These are phyloP conservation scores for Phytophthora fragariaefolia DNA, from an alignment of 352 stramenopile species.

Conservation along the genomic window DNA sequence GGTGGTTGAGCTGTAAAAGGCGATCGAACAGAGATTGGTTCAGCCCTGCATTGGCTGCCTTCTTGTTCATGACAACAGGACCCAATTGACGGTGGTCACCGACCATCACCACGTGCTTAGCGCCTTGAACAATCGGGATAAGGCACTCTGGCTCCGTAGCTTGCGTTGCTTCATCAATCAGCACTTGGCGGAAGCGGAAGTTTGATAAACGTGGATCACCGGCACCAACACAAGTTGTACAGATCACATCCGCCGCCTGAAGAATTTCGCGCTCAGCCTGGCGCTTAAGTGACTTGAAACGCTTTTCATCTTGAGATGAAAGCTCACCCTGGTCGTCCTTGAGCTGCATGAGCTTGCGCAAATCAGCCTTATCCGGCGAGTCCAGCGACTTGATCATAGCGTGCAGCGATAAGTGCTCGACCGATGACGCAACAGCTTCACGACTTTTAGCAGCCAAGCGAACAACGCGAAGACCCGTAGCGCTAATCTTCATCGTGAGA, in stretches of 20 bases:
- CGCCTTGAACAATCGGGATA: conserved; percentile 98
- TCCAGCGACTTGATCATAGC: conserved; percentile 95
- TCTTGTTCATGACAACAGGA: conserved; percentile 99
- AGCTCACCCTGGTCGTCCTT: conserved; percentile 96
- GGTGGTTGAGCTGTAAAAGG: conserved; percentile 95
- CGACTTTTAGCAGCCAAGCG: conserved; percentile 98
- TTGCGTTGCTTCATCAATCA: conserved; percentile 99
- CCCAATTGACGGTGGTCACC: conserved; percentile 98
- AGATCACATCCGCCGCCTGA: conserved; percentile 99
- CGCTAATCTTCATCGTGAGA: conserved; percentile 97
- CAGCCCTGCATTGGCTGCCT: conserved; percentile 96
- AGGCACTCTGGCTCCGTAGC: conserved; percentile 99
- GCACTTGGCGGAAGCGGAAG: conserved; percentile 98
- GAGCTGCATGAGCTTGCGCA: conserved; percentile 93
- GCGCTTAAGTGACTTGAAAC: conserved; percentile 94
- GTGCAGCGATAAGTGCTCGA: conserved; percentile 98
- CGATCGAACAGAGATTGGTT: conserved; percentile 99
- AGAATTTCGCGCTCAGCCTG: conserved; percentile 97
- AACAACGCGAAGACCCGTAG: conserved; percentile 97
- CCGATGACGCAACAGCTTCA: conserved; percentile 93
- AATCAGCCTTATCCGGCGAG: conserved; percentile 90
- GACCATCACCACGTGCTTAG: conserved; percentile 99
- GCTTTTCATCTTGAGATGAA: conserved; percentile 96
- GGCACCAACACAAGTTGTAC: conserved; percentile 98
- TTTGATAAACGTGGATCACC: conserved; percentile 98